phyloP scores from a whole-genome alignment of 2,329 filamentous ascomycete species.

The Nakataea oryzae region DNA sequence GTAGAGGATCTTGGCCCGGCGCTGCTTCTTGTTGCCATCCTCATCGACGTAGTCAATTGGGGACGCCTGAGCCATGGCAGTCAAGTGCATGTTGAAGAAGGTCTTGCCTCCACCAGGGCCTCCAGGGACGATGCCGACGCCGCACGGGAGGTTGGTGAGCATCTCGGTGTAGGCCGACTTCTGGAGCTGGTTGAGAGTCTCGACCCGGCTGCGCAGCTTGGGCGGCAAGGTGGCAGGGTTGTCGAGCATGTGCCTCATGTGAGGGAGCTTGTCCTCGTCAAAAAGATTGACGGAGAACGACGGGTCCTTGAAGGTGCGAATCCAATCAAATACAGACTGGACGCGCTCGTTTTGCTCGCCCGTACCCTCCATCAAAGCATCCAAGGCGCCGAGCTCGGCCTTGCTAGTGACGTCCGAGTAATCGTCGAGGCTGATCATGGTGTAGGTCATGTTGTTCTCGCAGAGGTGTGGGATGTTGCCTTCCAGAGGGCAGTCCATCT shows the following conservation, averaged over 20 bases:
- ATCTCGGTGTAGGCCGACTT: slow-evolving; percentile 22
- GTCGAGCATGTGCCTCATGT: slow-evolving; percentile 10
- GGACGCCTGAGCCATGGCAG: slow-evolving; percentile 19
- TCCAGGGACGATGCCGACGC: slow-evolving; percentile 32
- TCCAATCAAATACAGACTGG: slow-evolving; percentile 9
- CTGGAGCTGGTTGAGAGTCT: slow-evolving; percentile 27
- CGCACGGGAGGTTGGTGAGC: slow-evolving; percentile 26
- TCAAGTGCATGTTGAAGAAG: slow-evolving; percentile 31
- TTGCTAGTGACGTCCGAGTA: slow-evolving; percentile 9
- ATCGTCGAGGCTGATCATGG: slow-evolving; percentile 7
- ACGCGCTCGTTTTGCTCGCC: not conserved
- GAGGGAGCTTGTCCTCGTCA: slow-evolving; percentile 8
- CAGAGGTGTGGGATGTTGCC: not conserved
- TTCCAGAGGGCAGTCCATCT: not conserved
- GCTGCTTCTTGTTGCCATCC: slow-evolving; percentile 12
- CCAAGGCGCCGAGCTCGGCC: slow-evolving; percentile 9
- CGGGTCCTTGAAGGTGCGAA: slow-evolving; percentile 11
- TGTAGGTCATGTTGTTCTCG: not conserved
- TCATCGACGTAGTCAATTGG: not conserved
- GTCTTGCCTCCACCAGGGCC: slow-evolving; percentile 38
- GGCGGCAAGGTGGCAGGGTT: slow-evolving; percentile 6
- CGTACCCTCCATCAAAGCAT: slow-evolving; percentile 4
- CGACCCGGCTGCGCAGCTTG: slow-evolving; percentile 13
- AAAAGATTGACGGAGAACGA: slow-evolving; percentile 11
- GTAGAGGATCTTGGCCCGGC: slow-evolving; percentile 26